A percentile compares a stretch with the other conserved stretches of the same genome.
phyloP scores from a whole-genome alignment of 352 stramenopile genomes.

The Phytophthora citricola region DNA sequence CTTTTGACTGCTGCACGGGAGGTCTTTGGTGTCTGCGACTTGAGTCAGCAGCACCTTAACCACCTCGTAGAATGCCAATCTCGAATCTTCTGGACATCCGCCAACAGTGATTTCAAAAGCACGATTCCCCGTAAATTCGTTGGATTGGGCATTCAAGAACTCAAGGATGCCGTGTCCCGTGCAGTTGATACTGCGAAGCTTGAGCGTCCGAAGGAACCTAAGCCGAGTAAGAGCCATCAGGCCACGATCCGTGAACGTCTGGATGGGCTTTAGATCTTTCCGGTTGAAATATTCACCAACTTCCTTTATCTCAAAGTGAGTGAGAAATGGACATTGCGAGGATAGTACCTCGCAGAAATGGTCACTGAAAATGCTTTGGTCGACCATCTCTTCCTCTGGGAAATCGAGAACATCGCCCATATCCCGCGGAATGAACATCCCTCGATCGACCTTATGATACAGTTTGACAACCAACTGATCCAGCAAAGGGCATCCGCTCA shows the following conservation, averaged over 20 bases:
- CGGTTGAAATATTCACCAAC: constrained; percentile 39
- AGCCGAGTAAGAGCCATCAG: constrained; percentile 39
- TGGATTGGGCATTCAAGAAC: constrained; percentile 40
- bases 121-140: constrained; percentile 32
- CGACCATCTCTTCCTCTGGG: constrained; percentile 32
- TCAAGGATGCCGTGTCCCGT: constrained; percentile 37
- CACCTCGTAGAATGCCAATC: constrained; percentile 38
- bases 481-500: constrained; percentile 40
- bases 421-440: constrained; percentile 2
- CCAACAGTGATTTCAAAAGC: constrained; percentile 41
- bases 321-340: constrained; percentile 27
- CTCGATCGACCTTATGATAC: constrained; percentile 33
- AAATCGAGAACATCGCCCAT: constrained; percentile 20
- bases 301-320: constrained; percentile 32
- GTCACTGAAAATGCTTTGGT: constrained; percentile 40
- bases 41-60: constrained; percentile 15
- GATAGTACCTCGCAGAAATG: constrained; percentile 32
- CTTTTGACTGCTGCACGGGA: constrained; percentile 8
- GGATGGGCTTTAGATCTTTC: constrained; percentile 30
- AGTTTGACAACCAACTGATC: constrained; percentile 32
- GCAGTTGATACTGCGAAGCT: constrained; percentile 44
- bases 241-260: constrained; percentile 38
- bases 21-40: constrained; percentile 2
- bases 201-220: constrained; percentile 34
- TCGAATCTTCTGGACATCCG: constrained; percentile 13